Evolutionary conservation across 108 stramenopile genomes (phyloP).

Genomic region (Nannochloropsis salina): DNA sequence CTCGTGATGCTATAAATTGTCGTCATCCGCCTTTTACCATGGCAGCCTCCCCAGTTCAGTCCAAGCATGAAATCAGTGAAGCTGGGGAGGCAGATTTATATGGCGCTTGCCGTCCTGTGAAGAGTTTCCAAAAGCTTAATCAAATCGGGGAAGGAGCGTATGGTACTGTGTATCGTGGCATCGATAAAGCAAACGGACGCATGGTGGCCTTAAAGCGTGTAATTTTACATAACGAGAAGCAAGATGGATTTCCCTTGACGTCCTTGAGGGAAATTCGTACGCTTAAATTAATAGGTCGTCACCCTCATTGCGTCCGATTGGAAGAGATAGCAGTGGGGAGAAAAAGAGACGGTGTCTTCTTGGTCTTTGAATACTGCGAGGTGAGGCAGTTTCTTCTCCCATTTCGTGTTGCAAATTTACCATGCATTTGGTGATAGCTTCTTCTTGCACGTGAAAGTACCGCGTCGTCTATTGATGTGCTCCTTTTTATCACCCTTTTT

Average conservation of each 20-base stretch:
- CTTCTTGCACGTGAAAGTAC: too few species aligned
- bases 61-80: not conserved
- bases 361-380: slow-evolving; percentile 59
- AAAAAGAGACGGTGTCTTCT: slow-evolving; percentile 44
- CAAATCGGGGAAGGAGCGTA: slow-evolving; percentile 54
- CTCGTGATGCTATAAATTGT: too few species aligned
- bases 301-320: slow-evolving; percentile 50
- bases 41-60: too few species aligned
- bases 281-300: slow-evolving; percentile 39
- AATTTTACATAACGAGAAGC: slow-evolving; percentile 54
- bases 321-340: slow-evolving; percentile 54
- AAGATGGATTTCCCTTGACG: slow-evolving; percentile 56
- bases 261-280: slow-evolving; percentile 50
- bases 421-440: too few species aligned
- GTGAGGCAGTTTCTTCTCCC: not conserved
- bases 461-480: too few species aligned
- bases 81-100: not conserved
- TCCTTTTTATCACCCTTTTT: not conserved
- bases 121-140: slow-evolving; percentile 42
- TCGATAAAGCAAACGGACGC: slow-evolving; percentile 42
- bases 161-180: slow-evolving; percentile 52
- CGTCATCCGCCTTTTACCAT: too few species aligned
- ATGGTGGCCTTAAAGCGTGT: slow-evolving; percentile 52
- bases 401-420: too few species aligned
- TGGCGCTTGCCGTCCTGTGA: slow-evolving; percentile 29